Percentiles rank a stretch among this genome's conserved stretches.
These are phyloP conservation scores for Dendrobium catenatum DNA, from an alignment of 106 monocot genomes.

Conservation along the genomic window DNA sequence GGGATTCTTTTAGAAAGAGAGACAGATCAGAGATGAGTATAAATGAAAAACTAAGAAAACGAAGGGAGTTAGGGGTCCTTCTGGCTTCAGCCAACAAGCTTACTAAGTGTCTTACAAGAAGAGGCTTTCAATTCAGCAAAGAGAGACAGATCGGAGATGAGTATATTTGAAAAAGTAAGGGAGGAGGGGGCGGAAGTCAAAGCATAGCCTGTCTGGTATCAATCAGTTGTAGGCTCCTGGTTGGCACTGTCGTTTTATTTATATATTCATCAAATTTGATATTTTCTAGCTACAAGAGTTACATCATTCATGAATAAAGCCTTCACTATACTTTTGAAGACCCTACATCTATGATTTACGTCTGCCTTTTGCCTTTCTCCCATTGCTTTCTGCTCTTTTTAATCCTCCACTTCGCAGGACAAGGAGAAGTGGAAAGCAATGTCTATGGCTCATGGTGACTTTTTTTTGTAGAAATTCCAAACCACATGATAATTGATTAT, in stretches of 20 bases:
- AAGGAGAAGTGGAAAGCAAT: background rate
- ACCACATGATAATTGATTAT: background rate
- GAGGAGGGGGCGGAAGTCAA: slow-evolving; percentile 1
- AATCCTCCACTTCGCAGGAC: slow-evolving; percentile 2
- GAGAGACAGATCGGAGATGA: slow-evolving; percentile 1
- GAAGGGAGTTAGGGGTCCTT: background rate
- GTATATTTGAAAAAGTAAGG: background rate
- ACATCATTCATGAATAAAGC: too few species aligned
- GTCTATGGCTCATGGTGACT: background rate
- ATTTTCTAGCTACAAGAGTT: background rate
- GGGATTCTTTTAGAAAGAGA: background rate
- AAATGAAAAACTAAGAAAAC: background rate
- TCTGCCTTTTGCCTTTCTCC: background rate
- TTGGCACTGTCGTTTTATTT: slow-evolving; percentile 2
- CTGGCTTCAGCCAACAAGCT: background rate
- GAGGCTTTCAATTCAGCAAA: background rate
- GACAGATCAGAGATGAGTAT: background rate
- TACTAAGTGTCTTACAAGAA: background rate
- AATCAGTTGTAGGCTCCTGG: background rate
- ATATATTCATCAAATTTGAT: background rate
- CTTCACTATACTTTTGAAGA: too few species aligned
- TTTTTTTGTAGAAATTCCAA: slow-evolving; percentile 1
- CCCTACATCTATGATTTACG: background rate
- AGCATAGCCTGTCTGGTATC: slow-evolving; percentile 7
- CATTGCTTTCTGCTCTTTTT: background rate